These are phyloP conservation scores for Colletotrichum sp. DNA, from an alignment of 2,329 filamentous ascomycete genomes.

Conservation along the genomic window DNA sequence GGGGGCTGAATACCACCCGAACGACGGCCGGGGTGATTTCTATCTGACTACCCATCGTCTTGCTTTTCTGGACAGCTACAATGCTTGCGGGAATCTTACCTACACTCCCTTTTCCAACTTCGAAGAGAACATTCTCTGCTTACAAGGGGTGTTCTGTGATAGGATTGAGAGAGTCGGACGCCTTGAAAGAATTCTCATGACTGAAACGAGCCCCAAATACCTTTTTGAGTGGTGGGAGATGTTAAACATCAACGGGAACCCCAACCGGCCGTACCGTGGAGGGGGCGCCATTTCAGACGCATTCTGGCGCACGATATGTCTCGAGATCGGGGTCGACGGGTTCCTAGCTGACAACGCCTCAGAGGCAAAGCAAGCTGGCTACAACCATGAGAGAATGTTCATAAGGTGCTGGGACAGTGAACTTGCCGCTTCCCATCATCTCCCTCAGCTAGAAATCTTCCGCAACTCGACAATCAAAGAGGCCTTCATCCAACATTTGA, in stretches of 20 bases:
- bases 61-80: not conserved
- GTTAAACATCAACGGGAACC: not conserved
- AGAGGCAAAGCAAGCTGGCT: not conserved
- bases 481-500: not conserved
- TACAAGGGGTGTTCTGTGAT: not conserved
- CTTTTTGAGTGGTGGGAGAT: not conserved
- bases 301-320: not conserved
- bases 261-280: not conserved
- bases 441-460: not conserved
- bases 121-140: not conserved
- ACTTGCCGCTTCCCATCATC: accelerated
- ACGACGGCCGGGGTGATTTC: not conserved
- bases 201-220: not conserved
- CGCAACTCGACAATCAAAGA: not conserved
- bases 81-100: not conserved
- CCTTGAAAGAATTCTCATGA: accelerated
- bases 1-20: not conserved
- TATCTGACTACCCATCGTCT: not conserved
- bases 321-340: not conserved
- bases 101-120: accelerated
- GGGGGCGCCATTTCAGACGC: not conserved
- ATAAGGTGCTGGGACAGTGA: not conserved
- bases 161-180: not conserved
- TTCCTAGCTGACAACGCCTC: not conserved
- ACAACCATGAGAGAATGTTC: accelerated